Percentiles rank a stretch among this genome's conserved stretches.
phyloP scores from a whole-genome alignment of 805 yeast species.

The Candida multigemmis region DNA sequence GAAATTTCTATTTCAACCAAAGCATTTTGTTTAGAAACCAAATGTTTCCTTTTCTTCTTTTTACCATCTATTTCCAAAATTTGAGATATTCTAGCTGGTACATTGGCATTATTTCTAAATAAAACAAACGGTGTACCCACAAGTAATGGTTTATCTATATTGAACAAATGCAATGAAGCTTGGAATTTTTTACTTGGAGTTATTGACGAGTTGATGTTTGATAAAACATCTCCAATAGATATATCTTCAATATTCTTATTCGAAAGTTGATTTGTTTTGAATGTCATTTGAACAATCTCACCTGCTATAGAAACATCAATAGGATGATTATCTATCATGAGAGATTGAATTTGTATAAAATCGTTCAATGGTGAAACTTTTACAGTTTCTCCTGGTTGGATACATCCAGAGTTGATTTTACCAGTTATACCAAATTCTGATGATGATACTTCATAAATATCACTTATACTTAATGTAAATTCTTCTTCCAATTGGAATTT shows the following conservation, averaged over 20 bases:
- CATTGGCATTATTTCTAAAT: constrained; percentile 66
- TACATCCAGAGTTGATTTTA: constrained; percentile 54
- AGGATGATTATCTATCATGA: constrained; percentile 21
- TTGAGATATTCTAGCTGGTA: constrained; percentile 56
- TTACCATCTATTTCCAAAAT: constrained; percentile 21
- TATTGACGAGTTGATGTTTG: constrained; percentile 14
- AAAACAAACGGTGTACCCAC: constrained; percentile 73
- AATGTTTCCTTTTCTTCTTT: constrained; percentile 32
- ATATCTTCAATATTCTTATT: constrained; percentile 47
- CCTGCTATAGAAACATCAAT: constrained; percentile 55
- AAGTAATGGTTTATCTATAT: constrained; percentile 57
- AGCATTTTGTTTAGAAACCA: constrained; percentile 53
- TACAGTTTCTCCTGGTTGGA: constrained; percentile 65
- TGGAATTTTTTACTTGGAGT: constrained; percentile 17
- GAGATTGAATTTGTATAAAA: constrained; percentile 32
- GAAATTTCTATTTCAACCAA: constrained; percentile 45
- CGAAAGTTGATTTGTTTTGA: constrained; percentile 37
- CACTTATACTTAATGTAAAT: constrained; percentile 56
- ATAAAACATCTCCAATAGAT: constrained; percentile 48
- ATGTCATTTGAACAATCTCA: constrained; percentile 41
- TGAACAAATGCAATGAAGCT: constrained; percentile 22
- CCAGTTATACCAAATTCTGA: constrained; percentile 52
- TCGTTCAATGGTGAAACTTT: constrained; percentile 45
- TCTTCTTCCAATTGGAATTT: constrained; percentile 18
- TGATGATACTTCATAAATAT: constrained; percentile 41